These are phyloP conservation scores for Petrea volubilis DNA, from an alignment of 257 asterid species.

Conservation along the genomic window DNA sequence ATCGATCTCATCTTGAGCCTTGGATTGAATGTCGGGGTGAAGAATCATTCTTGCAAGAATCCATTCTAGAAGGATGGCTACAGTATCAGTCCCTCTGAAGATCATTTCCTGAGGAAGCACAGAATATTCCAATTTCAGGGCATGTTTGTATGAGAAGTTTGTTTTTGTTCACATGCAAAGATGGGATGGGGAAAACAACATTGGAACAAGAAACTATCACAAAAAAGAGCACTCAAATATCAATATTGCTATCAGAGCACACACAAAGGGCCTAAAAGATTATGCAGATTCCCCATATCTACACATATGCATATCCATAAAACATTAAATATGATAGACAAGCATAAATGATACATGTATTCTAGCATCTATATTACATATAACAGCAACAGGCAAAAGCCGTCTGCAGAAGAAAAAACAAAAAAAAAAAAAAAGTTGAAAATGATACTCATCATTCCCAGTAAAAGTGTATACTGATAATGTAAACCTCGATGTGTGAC, in stretches of 20 bases:
- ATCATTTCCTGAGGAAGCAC: conserved; percentile 70
- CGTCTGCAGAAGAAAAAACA: not conserved
- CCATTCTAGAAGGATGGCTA: conserved; percentile 83
- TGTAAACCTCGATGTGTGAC: not conserved
- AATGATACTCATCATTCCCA: not conserved
- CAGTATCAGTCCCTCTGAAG: conserved; percentile 81
- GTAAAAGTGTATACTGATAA: not conserved
- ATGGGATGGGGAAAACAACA: conserved; percentile 5
- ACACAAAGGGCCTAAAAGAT: conserved; percentile 19
- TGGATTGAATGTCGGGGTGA: conserved; percentile 72
- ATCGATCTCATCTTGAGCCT: conserved; percentile 63
- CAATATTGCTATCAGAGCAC: conserved; percentile 26
- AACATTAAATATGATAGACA: conserved; percentile 19
- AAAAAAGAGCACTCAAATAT: not conserved
- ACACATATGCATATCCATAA: conserved; percentile 19
- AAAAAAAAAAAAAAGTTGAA: not conserved
- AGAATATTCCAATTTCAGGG: conserved; percentile 18
- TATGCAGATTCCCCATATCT: conserved; percentile 58
- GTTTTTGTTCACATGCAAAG: conserved; percentile 1
- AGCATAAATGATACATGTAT: conserved; percentile 22
- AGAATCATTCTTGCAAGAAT: conserved; percentile 85
- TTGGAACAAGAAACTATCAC: not conserved
- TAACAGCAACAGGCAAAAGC: conserved; percentile 11
- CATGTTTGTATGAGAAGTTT: conserved; percentile 8
- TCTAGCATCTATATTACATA: conserved; percentile 20